A percentile compares a stretch with the other conserved stretches of the same genome.
Conservation (phyloP, 108 stramenopile species). For the Epipyxis sp. region DNA sequence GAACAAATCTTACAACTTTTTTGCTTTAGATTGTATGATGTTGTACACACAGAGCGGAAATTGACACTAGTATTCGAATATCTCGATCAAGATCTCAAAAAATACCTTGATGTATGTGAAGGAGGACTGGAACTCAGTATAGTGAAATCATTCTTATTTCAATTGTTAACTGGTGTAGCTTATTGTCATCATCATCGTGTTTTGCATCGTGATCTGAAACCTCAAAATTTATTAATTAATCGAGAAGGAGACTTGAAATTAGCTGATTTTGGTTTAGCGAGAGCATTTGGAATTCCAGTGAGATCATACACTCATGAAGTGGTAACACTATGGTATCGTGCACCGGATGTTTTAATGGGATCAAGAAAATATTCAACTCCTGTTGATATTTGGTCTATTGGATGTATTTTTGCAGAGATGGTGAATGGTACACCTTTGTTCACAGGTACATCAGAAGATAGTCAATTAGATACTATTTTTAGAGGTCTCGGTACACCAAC, state of each 20-base stretch:
- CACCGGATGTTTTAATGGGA: slow-evolving; percentile 96
- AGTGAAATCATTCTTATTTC: slow-evolving; percentile 90
- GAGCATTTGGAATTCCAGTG: slow-evolving; percentile 97
- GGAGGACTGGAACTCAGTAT: slow-evolving; percentile 81
- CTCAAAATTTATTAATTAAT: slow-evolving; percentile 77
- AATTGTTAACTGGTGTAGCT: slow-evolving; percentile 91
- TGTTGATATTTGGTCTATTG: slow-evolving; percentile 97
- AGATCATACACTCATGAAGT: slow-evolving; percentile 70
- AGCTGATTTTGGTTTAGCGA: slow-evolving; percentile 96
- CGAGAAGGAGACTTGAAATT: slow-evolving; percentile 92
- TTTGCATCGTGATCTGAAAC: slow-evolving; percentile 58
- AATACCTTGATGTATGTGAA: slow-evolving; percentile 86
- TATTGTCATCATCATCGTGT: slow-evolving; percentile 98
- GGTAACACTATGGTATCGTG: slow-evolving; percentile 97
- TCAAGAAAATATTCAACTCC: slow-evolving; percentile 91
- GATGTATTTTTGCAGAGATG: slow-evolving; percentile 96
- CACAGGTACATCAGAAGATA: slow-evolving; percentile 69
- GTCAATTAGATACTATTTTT: slow-evolving; percentile 78
- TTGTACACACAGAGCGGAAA: slow-evolving; percentile 90
- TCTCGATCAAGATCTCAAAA: slow-evolving; percentile 95
- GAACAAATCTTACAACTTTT: background rate
- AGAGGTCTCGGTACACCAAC: slow-evolving; percentile 58
- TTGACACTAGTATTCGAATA: slow-evolving; percentile 98
- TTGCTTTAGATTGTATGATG: slow-evolving; percentile 78
- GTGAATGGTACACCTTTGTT: slow-evolving; percentile 73